phyloP scores from a whole-genome alignment of 352 stramenopile genomes.

The Phytopythium litorale region DNA sequence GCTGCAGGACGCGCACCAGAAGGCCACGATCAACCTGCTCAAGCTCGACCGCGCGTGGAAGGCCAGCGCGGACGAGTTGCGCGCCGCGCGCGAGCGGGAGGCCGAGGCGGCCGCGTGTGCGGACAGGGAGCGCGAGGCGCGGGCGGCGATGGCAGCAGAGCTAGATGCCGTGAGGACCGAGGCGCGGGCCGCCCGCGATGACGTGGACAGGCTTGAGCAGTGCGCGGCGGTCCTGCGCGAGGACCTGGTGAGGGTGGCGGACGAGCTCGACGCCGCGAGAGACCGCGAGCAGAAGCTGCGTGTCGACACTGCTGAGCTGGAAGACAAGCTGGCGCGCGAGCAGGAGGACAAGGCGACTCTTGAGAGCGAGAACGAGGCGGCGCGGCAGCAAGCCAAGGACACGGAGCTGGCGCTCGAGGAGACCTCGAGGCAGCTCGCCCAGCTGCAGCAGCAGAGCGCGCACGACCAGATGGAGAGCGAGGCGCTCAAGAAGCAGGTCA shows the following conservation, averaged over 20 bases:
- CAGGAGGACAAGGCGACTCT: neutral
- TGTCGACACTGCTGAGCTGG: neutral
- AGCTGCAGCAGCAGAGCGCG: slow-evolving; percentile 8
- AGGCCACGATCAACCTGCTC: slow-evolving; percentile 63
- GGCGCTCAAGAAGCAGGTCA: neutral
- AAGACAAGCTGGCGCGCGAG: neutral
- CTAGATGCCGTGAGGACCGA: slow-evolving; percentile 8
- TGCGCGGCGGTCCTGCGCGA: neutral
- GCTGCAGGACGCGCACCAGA: slow-evolving; percentile 58
- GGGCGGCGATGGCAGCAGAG: slow-evolving; percentile 11
- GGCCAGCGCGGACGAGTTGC: slow-evolving; percentile 26
- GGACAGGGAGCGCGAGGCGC: slow-evolving; percentile 22
- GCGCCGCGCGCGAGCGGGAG: slow-evolving; percentile 18
- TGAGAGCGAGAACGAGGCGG: neutral
- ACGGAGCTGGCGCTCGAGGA: slow-evolving; percentile 29
- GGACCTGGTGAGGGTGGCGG: neutral
- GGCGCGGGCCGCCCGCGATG: neutral
- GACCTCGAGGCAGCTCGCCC: slow-evolving; percentile 2
- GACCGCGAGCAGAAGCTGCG: neutral
- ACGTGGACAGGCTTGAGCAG: neutral
- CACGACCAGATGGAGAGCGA: slow-evolving; percentile 9
- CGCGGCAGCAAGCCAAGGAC: slow-evolving; percentile 10
- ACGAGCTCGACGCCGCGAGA: neutral
- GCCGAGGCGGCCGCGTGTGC: slow-evolving; percentile 11
- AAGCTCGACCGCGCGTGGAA: slow-evolving; percentile 77